phyloP scores from a whole-genome alignment of 164 flowering plant genomes.

The Umbilicus rupestris region DNA sequence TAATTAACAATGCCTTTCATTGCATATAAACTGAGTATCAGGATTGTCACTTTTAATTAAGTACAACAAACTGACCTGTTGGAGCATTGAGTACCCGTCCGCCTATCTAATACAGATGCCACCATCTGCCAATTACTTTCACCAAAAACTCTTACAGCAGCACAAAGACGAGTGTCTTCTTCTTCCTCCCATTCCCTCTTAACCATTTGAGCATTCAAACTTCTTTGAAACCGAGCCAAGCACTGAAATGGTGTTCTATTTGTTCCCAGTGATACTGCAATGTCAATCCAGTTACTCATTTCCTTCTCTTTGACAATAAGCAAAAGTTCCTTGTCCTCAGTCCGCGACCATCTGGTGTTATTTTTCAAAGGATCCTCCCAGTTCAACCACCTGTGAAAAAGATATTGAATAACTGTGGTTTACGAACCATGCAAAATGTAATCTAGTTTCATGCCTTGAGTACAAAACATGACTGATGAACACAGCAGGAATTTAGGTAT shows the following conservation, averaged over 20 bases:
- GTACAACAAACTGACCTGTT: constrained; percentile 65
- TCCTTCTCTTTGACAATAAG: constrained; percentile 49
- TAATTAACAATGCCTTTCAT: neutral
- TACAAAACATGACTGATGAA: neutral
- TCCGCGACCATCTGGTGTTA: constrained; percentile 44
- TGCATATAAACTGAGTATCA: neutral
- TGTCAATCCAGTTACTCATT: constrained; percentile 60
- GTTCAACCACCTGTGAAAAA: constrained; percentile 65
- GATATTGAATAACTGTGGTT: constrained; percentile 1
- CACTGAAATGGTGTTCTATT: constrained; percentile 88
- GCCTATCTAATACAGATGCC: constrained; percentile 59
- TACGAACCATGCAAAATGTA: constrained; percentile 4
- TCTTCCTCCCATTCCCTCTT: constrained; percentile 76
- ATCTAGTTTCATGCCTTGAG: neutral
- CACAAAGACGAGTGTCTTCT: constrained; percentile 75
- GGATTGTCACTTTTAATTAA: no score
- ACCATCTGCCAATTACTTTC: constrained; percentile 79
- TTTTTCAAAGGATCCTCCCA: constrained; percentile 76
- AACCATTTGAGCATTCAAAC: constrained; percentile 67
- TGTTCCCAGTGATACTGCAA: constrained; percentile 52
- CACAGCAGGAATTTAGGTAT: neutral
- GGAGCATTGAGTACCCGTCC: constrained; percentile 86
- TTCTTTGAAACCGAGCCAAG: constrained; percentile 77
- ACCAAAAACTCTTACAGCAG: constrained; percentile 64
- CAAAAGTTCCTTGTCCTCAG: constrained; percentile 67